Conservation (phyloP, 106 monocot species). For the Triglochin maritima region DNA sequence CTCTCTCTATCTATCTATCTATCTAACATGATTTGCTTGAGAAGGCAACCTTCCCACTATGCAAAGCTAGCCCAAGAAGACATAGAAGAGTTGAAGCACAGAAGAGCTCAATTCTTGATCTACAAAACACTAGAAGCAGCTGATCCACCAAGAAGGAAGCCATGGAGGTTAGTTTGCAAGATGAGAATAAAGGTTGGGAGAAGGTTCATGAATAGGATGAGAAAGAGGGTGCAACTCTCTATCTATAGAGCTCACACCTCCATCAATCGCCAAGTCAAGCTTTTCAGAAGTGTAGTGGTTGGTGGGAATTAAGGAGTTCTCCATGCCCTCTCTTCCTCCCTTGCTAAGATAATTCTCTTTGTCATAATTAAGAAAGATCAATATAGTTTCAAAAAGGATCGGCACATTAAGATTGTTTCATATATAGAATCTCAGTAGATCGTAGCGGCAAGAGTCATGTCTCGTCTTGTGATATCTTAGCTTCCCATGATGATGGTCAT, state of each 20-base stretch:
- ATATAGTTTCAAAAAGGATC: too few species aligned
- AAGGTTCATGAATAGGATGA: slow-evolving; percentile 7
- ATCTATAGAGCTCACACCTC: not conserved
- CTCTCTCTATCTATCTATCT: too few species aligned
- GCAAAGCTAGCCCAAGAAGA: slow-evolving; percentile 9
- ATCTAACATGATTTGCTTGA: slow-evolving; percentile 5
- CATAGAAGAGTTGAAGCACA: slow-evolving; percentile 16
- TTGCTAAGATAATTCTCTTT: too few species aligned
- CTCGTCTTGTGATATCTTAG: too few species aligned
- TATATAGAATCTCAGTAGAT: too few species aligned
- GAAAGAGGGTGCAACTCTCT: slow-evolving; percentile 1
- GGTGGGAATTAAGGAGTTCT: too few species aligned
- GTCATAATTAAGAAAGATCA: too few species aligned
- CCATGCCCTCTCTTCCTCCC: too few species aligned
- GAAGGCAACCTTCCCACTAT: not conserved
- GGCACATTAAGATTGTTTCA: too few species aligned
- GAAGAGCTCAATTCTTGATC: slow-evolving; percentile 17
- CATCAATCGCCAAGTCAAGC: not conserved
- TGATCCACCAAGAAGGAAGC: not conserved
- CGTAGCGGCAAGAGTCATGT: too few species aligned
- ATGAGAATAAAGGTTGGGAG: slow-evolving; percentile 7
- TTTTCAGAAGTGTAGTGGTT: not conserved
- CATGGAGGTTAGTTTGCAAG: not conserved
- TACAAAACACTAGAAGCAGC: slow-evolving; percentile 6
- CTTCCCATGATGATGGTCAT: too few species aligned